phyloP scores from a whole-genome alignment of 495 filamentous ascomycete genomes.

The Pseudoneurospora amorphoporcata region DNA sequence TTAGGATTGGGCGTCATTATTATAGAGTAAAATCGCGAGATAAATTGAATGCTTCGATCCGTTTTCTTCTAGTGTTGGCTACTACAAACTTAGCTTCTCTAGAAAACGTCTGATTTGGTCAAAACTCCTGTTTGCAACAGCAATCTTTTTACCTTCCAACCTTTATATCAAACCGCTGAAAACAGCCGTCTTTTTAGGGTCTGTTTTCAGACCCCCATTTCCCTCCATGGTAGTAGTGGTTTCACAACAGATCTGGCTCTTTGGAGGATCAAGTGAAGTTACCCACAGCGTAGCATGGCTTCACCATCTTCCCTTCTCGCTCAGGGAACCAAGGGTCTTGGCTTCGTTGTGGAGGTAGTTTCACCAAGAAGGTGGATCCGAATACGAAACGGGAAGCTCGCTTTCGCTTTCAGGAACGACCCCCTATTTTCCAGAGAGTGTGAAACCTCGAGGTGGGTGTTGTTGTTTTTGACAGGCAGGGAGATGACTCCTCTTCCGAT shows the following conservation, averaged over 20 bases:
- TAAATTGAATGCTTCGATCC: too few relatives aligned
- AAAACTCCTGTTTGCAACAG: too few relatives aligned
- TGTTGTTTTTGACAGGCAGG: background rate
- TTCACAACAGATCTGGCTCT: background rate
- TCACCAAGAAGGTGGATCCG: background rate
- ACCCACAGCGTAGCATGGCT: background rate
- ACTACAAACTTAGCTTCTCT: too few relatives aligned
- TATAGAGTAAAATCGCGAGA: too few relatives aligned
- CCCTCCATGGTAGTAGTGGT: background rate
- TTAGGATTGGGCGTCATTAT: too few relatives aligned
- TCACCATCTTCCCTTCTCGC: background rate
- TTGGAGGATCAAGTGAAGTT: background rate
- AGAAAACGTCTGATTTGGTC: too few relatives aligned
- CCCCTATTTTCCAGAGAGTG: background rate
- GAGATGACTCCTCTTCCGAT: background rate
- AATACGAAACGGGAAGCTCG: slow-evolving; percentile 1
- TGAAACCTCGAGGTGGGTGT: background rate
- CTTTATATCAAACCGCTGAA: too few relatives aligned
- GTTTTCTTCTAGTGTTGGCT: too few relatives aligned
- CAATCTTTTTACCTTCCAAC: too few relatives aligned
- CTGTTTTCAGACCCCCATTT: background rate
- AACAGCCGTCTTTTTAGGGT: too few relatives aligned
- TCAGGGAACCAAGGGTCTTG: background rate
- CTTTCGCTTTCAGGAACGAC: background rate
- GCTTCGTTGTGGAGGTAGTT: background rate